phyloP scores from a whole-genome alignment of 1,284 basidiomycete species.

The Fomitopsis pinicola region DNA sequence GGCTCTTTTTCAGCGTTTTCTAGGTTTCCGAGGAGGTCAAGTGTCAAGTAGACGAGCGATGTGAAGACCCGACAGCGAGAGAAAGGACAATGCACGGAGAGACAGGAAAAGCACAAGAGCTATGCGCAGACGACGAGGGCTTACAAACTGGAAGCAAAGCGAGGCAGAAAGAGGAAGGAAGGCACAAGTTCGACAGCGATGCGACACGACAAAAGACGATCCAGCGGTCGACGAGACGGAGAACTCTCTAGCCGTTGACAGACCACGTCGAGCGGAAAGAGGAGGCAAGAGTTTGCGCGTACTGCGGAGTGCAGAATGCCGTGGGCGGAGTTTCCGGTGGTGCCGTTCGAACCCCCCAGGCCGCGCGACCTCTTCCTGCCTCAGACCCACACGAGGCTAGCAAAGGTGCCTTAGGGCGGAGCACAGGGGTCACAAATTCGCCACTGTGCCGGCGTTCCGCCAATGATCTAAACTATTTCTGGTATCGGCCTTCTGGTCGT shows the following conservation, averaged over 20 bases:
- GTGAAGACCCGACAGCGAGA: conserved; percentile 26
- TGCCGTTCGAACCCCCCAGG: neutral
- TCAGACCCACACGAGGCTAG: conserved; percentile 3
- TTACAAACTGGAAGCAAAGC: conserved; percentile 32
- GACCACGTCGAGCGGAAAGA: conserved; percentile 16
- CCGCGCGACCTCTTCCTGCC: neutral
- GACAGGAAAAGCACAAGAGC: conserved; percentile 26
- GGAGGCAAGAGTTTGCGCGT: conserved; percentile 9
- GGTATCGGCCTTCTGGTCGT: neutral
- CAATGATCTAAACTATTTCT: neutral
- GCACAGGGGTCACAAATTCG: neutral
- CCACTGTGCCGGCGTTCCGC: neutral
- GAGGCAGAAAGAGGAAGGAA: conserved; percentile 30
- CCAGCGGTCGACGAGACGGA: conserved; percentile 11
- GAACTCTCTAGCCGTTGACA: conserved; percentile 5
- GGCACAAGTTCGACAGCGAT: conserved; percentile 32
- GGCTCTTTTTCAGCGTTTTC: conserved; percentile 9
- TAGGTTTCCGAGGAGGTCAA: conserved; percentile 15
- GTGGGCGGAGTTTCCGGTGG: conserved; percentile 20
- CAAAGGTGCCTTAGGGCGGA: conserved; percentile 1
- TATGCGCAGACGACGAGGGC: conserved; percentile 33
- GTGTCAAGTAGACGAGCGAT: conserved; percentile 17
- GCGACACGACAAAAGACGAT: conserved; percentile 21
- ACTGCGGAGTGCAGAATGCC: conserved; percentile 22
- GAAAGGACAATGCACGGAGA: conserved; percentile 22